A percentile compares a stretch with the other conserved stretches of the same genome.
phyloP scores from a whole-genome alignment of 257 asterid species.

The Solanum ahanhuiri region DNA sequence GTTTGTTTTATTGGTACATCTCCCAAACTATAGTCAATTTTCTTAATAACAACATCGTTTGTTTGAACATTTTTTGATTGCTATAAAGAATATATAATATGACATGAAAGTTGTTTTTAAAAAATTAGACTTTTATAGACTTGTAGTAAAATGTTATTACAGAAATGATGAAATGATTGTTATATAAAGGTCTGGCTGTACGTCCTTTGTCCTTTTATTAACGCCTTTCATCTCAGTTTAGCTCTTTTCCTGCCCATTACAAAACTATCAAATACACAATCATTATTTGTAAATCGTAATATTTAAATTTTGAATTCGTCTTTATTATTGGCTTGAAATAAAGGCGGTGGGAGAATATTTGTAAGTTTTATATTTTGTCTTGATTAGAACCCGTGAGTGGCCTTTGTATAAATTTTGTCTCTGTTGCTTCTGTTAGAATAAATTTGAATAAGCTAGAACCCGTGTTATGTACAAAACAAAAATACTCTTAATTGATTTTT shows the following conservation, averaged over 20 bases:
- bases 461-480: neutral
- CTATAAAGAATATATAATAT: no score
- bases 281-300: neutral
- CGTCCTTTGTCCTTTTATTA: neutral
- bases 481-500: neutral
- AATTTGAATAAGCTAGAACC: neutral
- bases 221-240: fast-evolving
- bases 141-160: no score
- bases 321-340: neutral
- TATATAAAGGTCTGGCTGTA: neutral
- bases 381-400: neutral
- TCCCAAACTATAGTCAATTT: neutral
- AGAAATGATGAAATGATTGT: no score
- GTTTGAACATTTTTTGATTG: neutral
- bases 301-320: neutral
- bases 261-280: neutral
- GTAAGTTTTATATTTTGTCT: neutral
- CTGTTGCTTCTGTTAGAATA: neutral
- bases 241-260: neutral
- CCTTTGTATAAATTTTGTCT: neutral
- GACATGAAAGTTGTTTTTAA: fast-evolving
- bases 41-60: neutral
- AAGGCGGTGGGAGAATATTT: neutral
- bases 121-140: no score
- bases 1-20: neutral